Base-by-base conservation (phyloP, 1,284 basidiomycete species). In the Rhodotorula sp. region DNA sequence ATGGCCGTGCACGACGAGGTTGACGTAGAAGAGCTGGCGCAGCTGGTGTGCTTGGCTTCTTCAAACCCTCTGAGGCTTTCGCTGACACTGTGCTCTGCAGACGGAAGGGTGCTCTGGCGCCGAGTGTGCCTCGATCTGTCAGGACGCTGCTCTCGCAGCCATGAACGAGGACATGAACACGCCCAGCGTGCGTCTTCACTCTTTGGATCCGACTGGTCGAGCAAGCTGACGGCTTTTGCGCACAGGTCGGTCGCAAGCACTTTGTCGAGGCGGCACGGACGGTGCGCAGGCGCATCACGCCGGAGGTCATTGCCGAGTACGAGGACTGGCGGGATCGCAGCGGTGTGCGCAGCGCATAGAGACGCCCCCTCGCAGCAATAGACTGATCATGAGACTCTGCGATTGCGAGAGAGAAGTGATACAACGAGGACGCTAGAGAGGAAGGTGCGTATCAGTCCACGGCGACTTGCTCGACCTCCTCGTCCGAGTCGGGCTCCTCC, bases 41-140 rank as follows among this genome's bases (percentile, higher is more conserved):
- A 81, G 52, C 83, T 95, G 82, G 95, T 92, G 75, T 79, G 87
- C 83, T 17, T 23, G 1, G 0, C 34, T 34, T 14, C 46, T 23
- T 0, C 41, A 14, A 13, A 17, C 19, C 7, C 52, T 42, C 19
- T 74, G 44, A 48, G 45, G 27, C 12, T 19, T 14, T 5, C 23
- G 42, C 19, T 48, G 4, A 23, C 41, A 9, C 9, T 44, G 21
- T 42, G n/a, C 12, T 10, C 13, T 46, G 12, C 76, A 97, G 94
- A 91, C 93, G 7, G 88, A 91, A 16, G 97, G 96, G 1, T 99
- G 93, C 80, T 98, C 96, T 17, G 97, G 97, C 16, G 97, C 97
- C 10, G 97, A 99, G 80, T 89, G 99, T 44, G 87, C 89, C 10
- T 88, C 91, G 2, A 86, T 99, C 61, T 98, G 95, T 80, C 97